Conservation (phyloP, 345 rosid species). For the Gossypioides kirkii region DNA sequence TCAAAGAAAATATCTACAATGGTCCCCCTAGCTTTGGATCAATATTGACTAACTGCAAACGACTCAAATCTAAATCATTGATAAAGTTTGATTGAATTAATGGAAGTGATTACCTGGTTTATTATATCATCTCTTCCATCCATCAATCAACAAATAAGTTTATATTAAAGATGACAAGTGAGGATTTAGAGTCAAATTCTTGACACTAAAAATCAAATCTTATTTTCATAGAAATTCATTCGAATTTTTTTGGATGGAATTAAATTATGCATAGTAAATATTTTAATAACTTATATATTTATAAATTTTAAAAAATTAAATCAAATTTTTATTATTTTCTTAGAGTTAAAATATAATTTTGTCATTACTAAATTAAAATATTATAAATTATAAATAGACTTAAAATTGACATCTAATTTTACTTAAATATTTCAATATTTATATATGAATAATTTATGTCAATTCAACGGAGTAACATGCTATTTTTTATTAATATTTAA, state of each 20-base stretch:
- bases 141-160: not conserved
- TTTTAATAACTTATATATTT: too few species aligned
- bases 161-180: not conserved
- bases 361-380: too few species aligned
- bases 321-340: too few species aligned
- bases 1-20: not conserved
- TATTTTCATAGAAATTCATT: not conserved
- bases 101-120: not conserved
- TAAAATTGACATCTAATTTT: too few species aligned
- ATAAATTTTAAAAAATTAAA: too few species aligned
- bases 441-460: too few species aligned
- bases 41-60: not conserved
- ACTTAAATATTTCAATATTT: too few species aligned
- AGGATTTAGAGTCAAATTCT: too few species aligned
- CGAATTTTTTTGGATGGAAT: too few species aligned
- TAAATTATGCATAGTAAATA: too few species aligned
- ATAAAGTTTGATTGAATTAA: not conserved
- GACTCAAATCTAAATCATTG: not conserved
- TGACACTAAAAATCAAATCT: not conserved
- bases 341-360: fast-evolving
- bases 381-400: not conserved
- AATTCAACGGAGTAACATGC: too few species aligned
- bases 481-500: too few species aligned
- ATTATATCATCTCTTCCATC: not conserved
- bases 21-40: not conserved